phyloP scores from a whole-genome alignment of 2,329 filamentous ascomycete species.

The Cladophialophora bantiana region DNA sequence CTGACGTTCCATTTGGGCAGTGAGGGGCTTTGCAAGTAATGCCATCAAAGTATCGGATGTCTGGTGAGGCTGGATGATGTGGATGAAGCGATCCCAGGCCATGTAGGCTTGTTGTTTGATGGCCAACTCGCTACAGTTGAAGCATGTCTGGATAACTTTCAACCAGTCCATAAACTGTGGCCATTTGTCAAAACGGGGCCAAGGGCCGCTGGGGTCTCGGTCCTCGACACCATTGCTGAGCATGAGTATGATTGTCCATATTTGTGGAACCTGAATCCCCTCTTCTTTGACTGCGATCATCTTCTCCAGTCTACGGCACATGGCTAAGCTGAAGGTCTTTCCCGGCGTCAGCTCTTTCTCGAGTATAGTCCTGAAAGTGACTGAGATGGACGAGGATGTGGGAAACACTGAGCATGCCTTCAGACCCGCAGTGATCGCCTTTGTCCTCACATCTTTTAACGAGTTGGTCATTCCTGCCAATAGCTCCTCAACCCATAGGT shows the following conservation, averaged over 20 bases:
- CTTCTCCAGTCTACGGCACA: conserved; percentile 69
- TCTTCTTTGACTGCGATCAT: conserved; percentile 70
- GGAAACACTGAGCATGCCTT: conserved; percentile 74
- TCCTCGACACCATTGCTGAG: conserved; percentile 60
- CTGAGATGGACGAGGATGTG: conserved; percentile 70
- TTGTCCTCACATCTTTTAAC: conserved; percentile 75
- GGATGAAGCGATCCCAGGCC: conserved; percentile 87
- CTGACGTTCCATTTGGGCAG: conserved; percentile 72
- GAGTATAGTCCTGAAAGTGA: conserved; percentile 64
- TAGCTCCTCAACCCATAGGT: conserved; percentile 82
- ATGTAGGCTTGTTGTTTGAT: conserved; percentile 79
- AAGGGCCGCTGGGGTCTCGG: conserved; percentile 56
- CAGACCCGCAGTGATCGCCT: conserved; percentile 76
- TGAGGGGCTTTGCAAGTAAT: conserved; percentile 72
- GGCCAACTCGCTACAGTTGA: conserved; percentile 76
- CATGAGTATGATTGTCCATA: conserved; percentile 85
- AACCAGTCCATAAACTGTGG: conserved; percentile 77
- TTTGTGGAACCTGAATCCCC: conserved; percentile 75
- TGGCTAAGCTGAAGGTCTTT: conserved; percentile 71
- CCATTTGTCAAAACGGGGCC: conserved; percentile 70
- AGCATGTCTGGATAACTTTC: conserved; percentile 78
- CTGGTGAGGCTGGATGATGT: conserved; percentile 71
- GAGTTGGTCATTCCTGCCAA: conserved; percentile 82
- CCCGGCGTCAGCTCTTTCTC: conserved; percentile 60
- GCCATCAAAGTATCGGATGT: conserved; percentile 62